Base-by-base conservation (phyloP, 139 green algal genomes). In the Picochlorum sp. region DNA sequence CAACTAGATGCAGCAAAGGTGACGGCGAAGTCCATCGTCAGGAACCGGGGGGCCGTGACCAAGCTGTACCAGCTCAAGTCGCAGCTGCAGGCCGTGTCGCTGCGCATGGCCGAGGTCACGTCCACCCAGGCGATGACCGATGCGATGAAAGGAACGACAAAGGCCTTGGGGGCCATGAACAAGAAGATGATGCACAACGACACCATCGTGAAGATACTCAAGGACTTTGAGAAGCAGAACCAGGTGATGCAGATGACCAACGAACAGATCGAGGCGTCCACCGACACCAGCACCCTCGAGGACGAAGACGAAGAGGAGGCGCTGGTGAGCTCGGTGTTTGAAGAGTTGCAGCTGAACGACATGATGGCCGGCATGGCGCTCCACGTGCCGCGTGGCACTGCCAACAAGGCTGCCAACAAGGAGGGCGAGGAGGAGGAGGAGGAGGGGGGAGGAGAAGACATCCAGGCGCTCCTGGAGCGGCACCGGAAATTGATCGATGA, bases 1-100 rank as follows among this genome's bases (percentile, higher is more conserved):
- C 94, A 99, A 64, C 97, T 97, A 86, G 92, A 92, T 7, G 90
- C 94, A 0, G 93, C 97, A 20, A 92, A 96, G 63, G 90, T 98
- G 20, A 97, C 98, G 88, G 94, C 94, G 24, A 98, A 98, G 75
- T 95, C 88, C 6, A 64, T 99, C 8, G 88, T 99, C 11, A 82
- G 94, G n/a, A 99, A 96, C 72, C 74, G 94, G 37, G 83, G 95
- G 66, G 86, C 92, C n/a, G 89, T 98, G 18, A 97, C 88, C 34
- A 98, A 98, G 73, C 90, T 98, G 67, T 92, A 95, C 68, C 78
- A 74, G 13, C 82, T 98, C 4, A 97, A 97, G 67, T 90, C 83
- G 0, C 92, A 99, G 79, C 81, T 99, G 51, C 94, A 98, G 67
- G 92, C 86, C 16, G 86, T 99, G 20, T 97, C 90, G 2, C 69